These are phyloP conservation scores for Tylopilus subfusipes DNA, from an alignment of 768 basidiomycete species.

Conservation along the genomic window DNA sequence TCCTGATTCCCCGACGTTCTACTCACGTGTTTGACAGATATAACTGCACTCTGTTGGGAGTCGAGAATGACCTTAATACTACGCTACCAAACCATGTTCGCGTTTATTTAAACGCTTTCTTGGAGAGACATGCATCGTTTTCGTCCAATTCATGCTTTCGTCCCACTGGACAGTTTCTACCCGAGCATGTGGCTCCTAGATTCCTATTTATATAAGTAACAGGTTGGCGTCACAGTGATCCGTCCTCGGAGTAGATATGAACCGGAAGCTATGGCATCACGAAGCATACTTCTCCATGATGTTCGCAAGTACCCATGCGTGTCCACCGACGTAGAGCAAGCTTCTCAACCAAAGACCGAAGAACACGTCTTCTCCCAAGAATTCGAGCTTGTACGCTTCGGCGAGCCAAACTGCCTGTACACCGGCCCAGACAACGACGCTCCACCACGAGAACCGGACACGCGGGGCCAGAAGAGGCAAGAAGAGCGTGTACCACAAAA, in stretches of 20 bases:
- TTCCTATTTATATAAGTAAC: conserved; percentile 14
- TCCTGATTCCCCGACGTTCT: background rate
- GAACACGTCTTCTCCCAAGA: conserved; percentile 74
- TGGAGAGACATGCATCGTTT: conserved; percentile 10
- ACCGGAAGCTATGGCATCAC: background rate
- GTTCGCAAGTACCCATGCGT: conserved; percentile 73
- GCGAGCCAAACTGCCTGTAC: conserved; percentile 86
- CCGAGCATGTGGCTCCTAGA: conserved; percentile 21
- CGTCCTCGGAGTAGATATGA: background rate
- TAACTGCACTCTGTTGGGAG: conserved; percentile 10
- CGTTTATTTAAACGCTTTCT: conserved; percentile 10
- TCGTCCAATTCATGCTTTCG: conserved; percentile 16
- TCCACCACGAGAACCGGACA: conserved; percentile 49
- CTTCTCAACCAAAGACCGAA: conserved; percentile 75
- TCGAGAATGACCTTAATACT: conserved; percentile 12
- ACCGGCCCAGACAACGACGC: conserved; percentile 63
- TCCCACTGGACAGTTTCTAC: conserved; percentile 7
- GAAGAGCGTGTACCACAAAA: conserved; percentile 93
- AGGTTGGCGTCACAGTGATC: background rate
- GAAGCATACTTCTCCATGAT: conserved; percentile 50
- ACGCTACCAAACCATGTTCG: conserved; percentile 23
- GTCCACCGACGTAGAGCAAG: conserved; percentile 67
- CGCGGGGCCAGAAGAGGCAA: conserved; percentile 77
- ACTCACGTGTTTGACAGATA: conserved; percentile 23
- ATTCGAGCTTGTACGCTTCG: conserved; percentile 90